Base-by-base conservation (phyloP, 176 grass and related monocot species). In the Pontederia paniculata region DNA sequence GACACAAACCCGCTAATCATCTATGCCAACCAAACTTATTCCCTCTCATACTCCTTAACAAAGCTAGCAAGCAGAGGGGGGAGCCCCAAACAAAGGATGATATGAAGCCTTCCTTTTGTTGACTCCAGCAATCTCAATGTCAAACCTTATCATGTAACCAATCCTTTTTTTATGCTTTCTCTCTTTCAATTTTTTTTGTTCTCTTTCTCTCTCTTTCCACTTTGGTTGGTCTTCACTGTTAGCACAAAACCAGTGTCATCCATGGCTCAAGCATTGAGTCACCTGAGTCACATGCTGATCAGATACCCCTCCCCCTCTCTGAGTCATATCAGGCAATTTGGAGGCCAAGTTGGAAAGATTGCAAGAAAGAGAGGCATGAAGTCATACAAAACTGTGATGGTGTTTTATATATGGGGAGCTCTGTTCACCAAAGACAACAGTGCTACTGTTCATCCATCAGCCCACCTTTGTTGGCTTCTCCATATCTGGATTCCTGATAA, bases 381-480 rank as follows among this genome's bases (percentile, higher is more conserved):
- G 21, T 56, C 54, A 56, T 14, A 12, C 12, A 22, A 16, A 20
- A 13, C 1, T 12, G 54, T 11, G n/a, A 17, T 50, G n/a, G n/a
- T 50, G 23, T 5, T 16, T 57, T 28, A 28, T 25, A 41, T 57
- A 41, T 57, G 55, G 55, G 12, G 5, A 13, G 15, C 48, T 57
- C 23, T 9, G 14, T 41, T 62, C 58, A 44, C 58, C 58, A 62
- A 42, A 22, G 3, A 43, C 15, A 44, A 18, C 51, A 45, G 58
- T 11, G 19, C 12, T 5, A 45, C 58, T 62, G 58, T 62, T 44
- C 17, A 9, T 14, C 42, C 58, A 62, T 62, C 58, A 46, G 17
- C 58, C 58, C 58, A 62, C 42, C 58, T 62, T 46, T 46, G 42
- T 62, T 62, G 58, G 58, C 42, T 62, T 45, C 58, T 22, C 58